Evolutionary conservation across 371 early-diverging fungal genomes (phyloP).

Genomic region (Apophysomyces variabilis): DNA sequence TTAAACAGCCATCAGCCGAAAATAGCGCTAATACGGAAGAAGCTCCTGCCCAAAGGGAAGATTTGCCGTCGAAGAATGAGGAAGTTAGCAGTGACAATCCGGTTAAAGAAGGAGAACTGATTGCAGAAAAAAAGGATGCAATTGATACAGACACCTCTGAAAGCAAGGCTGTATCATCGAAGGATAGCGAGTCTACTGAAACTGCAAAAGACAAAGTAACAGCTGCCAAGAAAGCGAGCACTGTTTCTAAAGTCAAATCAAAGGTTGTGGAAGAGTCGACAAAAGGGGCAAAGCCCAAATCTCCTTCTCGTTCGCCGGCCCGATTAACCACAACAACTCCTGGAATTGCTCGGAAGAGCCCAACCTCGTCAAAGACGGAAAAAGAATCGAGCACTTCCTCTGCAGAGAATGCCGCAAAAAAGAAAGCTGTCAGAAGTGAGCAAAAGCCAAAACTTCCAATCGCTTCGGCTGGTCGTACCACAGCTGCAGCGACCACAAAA

Average conservation of each 20-base stretch:
- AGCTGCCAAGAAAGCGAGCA: not conserved
- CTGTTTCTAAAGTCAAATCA: not conserved
- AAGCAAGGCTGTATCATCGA: not conserved
- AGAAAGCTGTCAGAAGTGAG: conserved; percentile 7
- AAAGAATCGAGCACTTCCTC: conserved; percentile 1
- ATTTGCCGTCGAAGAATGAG: too few species aligned
- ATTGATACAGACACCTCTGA: not conserved
- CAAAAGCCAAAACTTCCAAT: conserved; percentile 3
- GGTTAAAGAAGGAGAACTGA: not conserved
- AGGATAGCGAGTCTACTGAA: conserved; percentile 2
- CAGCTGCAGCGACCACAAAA: conserved; percentile 9
- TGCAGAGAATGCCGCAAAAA: conserved; percentile 8
- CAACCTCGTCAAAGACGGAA: conserved; percentile 14
- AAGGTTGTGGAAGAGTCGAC: conserved; percentile 1
- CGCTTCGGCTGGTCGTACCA: conserved; percentile 8
- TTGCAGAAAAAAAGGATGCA: not conserved
- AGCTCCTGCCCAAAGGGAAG: too few species aligned
- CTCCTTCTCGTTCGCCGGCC: conserved; percentile 21
- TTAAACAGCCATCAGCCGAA: not conserved
- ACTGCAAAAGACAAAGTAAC: not conserved
- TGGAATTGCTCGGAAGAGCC: not conserved
- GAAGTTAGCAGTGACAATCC: not conserved
- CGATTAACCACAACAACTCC: conserved; percentile 1
- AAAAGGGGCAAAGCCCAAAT: conserved; percentile 16
- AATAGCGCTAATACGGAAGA: not conserved